These are phyloP conservation scores for Talaromyces borbonicus DNA, from an alignment of 495 filamentous ascomycete species.

Conservation along the genomic window DNA sequence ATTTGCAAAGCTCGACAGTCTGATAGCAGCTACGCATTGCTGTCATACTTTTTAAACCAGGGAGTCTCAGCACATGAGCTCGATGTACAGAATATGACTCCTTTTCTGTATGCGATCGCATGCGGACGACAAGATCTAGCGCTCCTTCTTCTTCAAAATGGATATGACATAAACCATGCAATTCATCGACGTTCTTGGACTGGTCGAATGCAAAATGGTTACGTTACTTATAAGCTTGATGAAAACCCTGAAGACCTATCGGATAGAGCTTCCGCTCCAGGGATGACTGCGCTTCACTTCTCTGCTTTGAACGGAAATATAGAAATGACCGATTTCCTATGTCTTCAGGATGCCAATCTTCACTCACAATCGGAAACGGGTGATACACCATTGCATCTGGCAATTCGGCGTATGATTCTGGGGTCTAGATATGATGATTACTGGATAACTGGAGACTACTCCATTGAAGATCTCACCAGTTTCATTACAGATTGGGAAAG, in stretches of 20 bases:
- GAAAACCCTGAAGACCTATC: neutral
- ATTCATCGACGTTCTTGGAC: neutral
- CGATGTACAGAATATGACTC: conserved; percentile 2
- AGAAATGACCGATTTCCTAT: neutral
- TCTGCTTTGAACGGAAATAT: neutral
- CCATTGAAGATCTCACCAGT: conserved; percentile 7
- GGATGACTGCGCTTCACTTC: conserved; percentile 3
- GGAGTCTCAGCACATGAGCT: neutral
- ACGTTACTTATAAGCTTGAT: conserved; percentile 1
- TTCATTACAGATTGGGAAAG: conserved; percentile 10
- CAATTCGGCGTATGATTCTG: neutral
- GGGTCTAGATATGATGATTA: neutral
- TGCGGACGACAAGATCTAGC: neutral
- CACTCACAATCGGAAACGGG: neutral
- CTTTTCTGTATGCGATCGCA: conserved; percentile 4
- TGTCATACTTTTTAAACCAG: neutral
- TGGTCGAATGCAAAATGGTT: neutral
- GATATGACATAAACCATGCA: neutral
- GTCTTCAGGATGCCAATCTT: conserved; percentile 1
- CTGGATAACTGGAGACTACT: conserved; percentile 2
- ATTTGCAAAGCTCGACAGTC: conserved; percentile 1
- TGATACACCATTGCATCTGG: conserved; percentile 5
- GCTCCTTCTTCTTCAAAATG: neutral
- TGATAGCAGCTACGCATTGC: conserved; percentile 1
- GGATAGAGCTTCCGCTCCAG: neutral